Evolutionary conservation across 1,139 yeast genomes (phyloP).

Genomic region (Sugiyamaella xylanicola): DNA sequence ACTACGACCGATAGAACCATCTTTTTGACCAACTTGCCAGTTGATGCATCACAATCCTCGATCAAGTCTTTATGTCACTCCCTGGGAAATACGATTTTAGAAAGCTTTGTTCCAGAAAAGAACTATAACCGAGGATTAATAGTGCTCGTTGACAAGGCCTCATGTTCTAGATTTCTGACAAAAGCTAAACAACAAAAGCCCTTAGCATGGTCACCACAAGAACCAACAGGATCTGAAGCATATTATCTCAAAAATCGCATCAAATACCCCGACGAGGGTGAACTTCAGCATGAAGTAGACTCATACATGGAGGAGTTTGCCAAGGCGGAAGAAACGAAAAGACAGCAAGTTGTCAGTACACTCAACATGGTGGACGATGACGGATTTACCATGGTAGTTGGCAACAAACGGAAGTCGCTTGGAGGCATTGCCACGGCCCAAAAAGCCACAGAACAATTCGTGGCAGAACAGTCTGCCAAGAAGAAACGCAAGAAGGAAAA

Average conservation of each 20-base stretch:
- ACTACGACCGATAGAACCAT: slow-evolving; percentile 51
- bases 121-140: slow-evolving; percentile 57
- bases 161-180: slow-evolving; percentile 65
- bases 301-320: slow-evolving; percentile 68
- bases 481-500: slow-evolving; percentile 76
- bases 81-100: slow-evolving; percentile 62
- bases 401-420: slow-evolving; percentile 74
- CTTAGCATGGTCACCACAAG: slow-evolving; percentile 23
- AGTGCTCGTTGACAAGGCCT: slow-evolving; percentile 73
- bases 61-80: slow-evolving; percentile 61
- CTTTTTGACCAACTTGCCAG: slow-evolving; percentile 78
- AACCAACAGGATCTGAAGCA: slow-evolving; percentile 41
- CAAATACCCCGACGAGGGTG: slow-evolving; percentile 50
- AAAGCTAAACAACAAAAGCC: slow-evolving; percentile 49
- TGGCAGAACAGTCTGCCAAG: slow-evolving; percentile 47
- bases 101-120: slow-evolving; percentile 42
- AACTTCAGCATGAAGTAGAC: slow-evolving; percentile 56
- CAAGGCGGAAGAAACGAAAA: slow-evolving; percentile 66
- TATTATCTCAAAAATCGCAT: slow-evolving; percentile 36
- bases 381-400: slow-evolving; percentile 89
- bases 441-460: slow-evolving; percentile 39
- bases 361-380: slow-evolving; percentile 71
- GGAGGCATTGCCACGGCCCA: slow-evolving; percentile 42
- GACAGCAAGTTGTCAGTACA: slow-evolving; percentile 53
- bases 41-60: slow-evolving; percentile 54